Base-by-base conservation (phyloP, 805 yeast species). In the Millerozyma miso region DNA sequence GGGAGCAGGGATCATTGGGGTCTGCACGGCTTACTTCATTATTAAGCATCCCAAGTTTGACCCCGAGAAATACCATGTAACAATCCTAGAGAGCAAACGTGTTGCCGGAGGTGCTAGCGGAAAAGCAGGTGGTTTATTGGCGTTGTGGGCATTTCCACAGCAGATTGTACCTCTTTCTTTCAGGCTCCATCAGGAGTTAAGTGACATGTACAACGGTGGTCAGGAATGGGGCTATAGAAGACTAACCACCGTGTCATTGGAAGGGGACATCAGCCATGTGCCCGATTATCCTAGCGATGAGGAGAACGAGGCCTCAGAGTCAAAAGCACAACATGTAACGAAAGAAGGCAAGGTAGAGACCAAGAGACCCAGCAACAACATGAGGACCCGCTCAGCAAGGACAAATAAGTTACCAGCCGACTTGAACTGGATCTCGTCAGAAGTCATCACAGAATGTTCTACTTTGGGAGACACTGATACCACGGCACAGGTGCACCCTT, bases 21-120 rank as follows among this genome's bases (percentile, higher is more conserved):
- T 88, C 5, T 88, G 96, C 59, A 87, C 93, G 1, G 97, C 98
- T 1, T 93, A 86, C 63, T 91, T 83, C 56, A 62, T 93, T 33
- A 85, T 93, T 1, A 76, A 77, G 44, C 98, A 91, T 61, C 91
- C 95, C 2, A 74, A 76, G 42, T 91, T 81, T 61, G 83, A 85
- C 53, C 79, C 86, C 0, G 68, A 71, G 26, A 82, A 79, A 44
- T 81, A 87, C 58, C 89, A 87, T 55, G 86, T 91, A 49, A 86
- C 96, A 4, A 77, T 91, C 15, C 59, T 93, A 12, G 99, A 91
- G 62, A 81, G 91, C 40, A 88, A 87, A 48, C 73, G 96, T 54
- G 95, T 95, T 4, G 99, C 98, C 0, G 95, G 97, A 40, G 98
- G 97, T 38, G 98, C 99, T 15, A 79, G 88, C 34, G 99, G 99